Base-by-base conservation (phyloP, 2,329 filamentous ascomycete genomes). In the Pleoardoris graminearum region DNA sequence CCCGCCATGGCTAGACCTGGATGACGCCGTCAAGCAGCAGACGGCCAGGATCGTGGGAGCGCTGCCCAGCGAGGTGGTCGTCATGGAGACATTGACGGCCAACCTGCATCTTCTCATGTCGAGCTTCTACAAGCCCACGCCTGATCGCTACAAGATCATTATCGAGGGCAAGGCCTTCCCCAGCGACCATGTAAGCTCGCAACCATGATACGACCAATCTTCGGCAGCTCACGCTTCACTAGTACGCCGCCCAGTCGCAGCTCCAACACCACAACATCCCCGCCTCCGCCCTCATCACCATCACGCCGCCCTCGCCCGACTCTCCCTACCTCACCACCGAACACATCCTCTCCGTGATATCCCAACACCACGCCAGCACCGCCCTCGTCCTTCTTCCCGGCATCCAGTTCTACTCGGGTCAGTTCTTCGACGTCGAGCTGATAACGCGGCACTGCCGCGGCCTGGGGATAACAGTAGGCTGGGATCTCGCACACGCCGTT, bases 81-180 rank as follows among this genome's bases (percentile, higher is more conserved):
- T 92, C 44, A 96, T 96, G 91, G 90, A 91, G 69, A 92, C 89
- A 0, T 75, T 96, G 65, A 96, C 90, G 1, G 84, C 82, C 19
- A 95, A 95, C 70, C 71, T 96, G 54, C 90, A 96, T 71, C 73
- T 95, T 14, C 77, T 94, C 65, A 85, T 96, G 86, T 86, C 88
- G 7, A 90, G 87, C 73, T 95, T 96, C 75, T 96, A 93, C 75
- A 80, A 77, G 48, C 90, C 90, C 0, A 87, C 80, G 0, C 74
- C 77, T 41, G 77, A 82, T 67, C 80, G 75, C 33, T 87, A 88
- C 76, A 94, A 93, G 76, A 88, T 96, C 57, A 88, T 95, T 47
- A 80, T 93, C n/a, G 91, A 96, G 72, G 90, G 89, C 73, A 91
- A 91, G 68, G 90, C 91, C 0, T 96, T 96, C 62, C 92, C 91